Evolutionary conservation across 1,139 yeast species (phyloP), one percentile per base, ranked within the genome.

Genomic region (Chernovozyma aurita): DNA sequence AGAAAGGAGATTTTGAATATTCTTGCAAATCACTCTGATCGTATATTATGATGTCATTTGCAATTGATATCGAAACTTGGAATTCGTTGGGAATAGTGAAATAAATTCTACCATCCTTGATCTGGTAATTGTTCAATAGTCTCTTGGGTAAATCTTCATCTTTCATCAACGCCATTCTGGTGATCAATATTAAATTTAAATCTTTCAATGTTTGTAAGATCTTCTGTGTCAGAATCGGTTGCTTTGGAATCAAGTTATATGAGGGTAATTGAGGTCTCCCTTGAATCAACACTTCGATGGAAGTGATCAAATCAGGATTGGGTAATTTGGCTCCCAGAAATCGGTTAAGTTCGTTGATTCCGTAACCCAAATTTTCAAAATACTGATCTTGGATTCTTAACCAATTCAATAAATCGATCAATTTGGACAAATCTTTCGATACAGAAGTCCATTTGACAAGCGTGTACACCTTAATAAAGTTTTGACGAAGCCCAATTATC

Each of bases 381-480:
- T 78, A 78, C 44, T 82, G 80, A 47, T 88, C 95, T 41, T 86
- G 88, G 42, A 55, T 50, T 18, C 95, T 70, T 33, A 90, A 70
- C 94, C 95, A 90, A 42, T 85, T 84, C 42, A 92, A 76, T 18
- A 90, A 69, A 59, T 92, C 97, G 40, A 92, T 88, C 46, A 88
- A 67, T 38, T 73, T 73, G 27, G 82, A 76, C 38, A 90, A 79
- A 38, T 84, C 87, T 36, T 77, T 70, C 11, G 90, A 71, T 24
- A 78, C 80, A 24, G 75, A 70, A 1, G 95, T 78, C 97, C 97
- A 92, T 58, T 88, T 88, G 32, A 84, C 76, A 34, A 92, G 63
- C 4, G 95, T 95, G 47, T 86, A 88, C 3, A 90, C 59, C 55
- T 90, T 81, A 43, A 88, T 73, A 50, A 83, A 86, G 50, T 88